Conservation (phyloP, 345 rosid species). For the Citrus inodora region DNA sequence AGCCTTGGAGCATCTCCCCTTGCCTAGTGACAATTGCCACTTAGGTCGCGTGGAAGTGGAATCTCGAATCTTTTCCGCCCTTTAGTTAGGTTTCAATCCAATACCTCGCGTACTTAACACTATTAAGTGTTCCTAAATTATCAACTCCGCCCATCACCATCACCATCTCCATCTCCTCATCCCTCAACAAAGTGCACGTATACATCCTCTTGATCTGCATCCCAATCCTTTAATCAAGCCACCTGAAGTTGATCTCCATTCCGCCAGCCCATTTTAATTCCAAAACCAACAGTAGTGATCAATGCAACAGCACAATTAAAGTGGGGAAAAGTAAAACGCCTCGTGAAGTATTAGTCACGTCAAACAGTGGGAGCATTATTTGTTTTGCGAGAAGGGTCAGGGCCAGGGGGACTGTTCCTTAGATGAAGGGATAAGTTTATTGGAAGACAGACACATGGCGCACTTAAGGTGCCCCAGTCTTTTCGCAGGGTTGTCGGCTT, state of each 20-base stretch:
- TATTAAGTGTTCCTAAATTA: not conserved
- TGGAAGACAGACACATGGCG: slow-evolving; percentile 20
- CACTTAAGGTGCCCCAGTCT: slow-evolving; percentile 18
- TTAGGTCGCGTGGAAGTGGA: not conserved
- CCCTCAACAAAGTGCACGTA: too few relatives aligned
- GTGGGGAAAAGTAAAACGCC: not conserved
- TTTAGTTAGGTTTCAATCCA: not conserved
- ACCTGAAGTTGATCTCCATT: not conserved
- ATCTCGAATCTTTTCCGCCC: not conserved
- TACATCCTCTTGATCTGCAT: not conserved
- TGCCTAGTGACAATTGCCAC: not conserved
- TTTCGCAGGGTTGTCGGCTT: slow-evolving; percentile 1
- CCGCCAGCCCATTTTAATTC: not conserved
- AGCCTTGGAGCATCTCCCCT: not conserved
- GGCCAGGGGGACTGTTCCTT: not conserved
- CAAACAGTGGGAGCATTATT: not conserved
- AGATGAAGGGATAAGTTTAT: not conserved
- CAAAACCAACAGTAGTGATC: not conserved
- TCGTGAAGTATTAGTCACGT: slow-evolving; percentile 25
- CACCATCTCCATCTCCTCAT: not conserved
- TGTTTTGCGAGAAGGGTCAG: not conserved
- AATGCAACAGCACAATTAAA: not conserved
- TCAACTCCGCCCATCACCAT: not conserved
- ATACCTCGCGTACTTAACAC: not conserved
- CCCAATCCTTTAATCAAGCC: not conserved